These are phyloP conservation scores for Hirsutella minnesotensis DNA, from an alignment of 2,329 filamentous ascomycete species.

Conservation along the genomic window DNA sequence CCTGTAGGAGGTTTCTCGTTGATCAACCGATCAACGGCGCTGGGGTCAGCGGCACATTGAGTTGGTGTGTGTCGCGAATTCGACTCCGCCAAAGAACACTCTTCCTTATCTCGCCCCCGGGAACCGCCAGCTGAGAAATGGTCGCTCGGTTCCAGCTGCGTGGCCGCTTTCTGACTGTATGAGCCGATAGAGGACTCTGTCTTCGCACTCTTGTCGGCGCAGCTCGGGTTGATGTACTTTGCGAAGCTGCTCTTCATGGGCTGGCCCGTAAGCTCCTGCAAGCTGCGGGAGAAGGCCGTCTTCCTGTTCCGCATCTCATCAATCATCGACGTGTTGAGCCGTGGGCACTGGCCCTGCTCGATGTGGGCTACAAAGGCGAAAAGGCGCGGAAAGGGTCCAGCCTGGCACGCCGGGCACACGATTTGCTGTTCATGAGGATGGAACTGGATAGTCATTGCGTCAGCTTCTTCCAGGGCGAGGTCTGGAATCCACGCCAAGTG, in stretches of 20 bases:
- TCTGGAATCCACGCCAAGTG: background rate
- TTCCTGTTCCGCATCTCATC: conserved; percentile 23
- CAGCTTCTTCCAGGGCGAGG: background rate
- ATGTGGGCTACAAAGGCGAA: conserved; percentile 31
- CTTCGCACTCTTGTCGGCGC: too few relatives aligned
- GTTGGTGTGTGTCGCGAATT: too few relatives aligned
- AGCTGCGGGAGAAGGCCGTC: conserved; percentile 19
- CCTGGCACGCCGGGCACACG: conserved; percentile 33
- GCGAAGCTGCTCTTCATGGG: conserved; percentile 16
- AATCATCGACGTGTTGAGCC: conserved; percentile 20
- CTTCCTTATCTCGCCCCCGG: too few relatives aligned
- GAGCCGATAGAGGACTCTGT: too few relatives aligned
- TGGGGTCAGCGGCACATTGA: too few relatives aligned
- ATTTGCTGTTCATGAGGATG: conserved; percentile 25
- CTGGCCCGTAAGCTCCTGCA: conserved; percentile 15
- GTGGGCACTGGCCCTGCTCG: conserved; percentile 26
- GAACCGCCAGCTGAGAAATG: too few relatives aligned
- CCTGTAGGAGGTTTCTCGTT: too few relatives aligned
- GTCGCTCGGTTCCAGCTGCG: too few relatives aligned
- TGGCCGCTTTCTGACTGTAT: too few relatives aligned
- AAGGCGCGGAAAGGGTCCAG: conserved; percentile 22
- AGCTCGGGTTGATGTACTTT: conserved; percentile 5
- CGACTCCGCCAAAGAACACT: too few relatives aligned
- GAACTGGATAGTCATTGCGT: background rate
- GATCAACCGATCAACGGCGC: too few relatives aligned